Evolutionary conservation across 2,329 filamentous ascomycete species (phyloP), one percentile per base, ranked within the genome.

Genomic region (Fusarium pseudonygamai): DNA sequence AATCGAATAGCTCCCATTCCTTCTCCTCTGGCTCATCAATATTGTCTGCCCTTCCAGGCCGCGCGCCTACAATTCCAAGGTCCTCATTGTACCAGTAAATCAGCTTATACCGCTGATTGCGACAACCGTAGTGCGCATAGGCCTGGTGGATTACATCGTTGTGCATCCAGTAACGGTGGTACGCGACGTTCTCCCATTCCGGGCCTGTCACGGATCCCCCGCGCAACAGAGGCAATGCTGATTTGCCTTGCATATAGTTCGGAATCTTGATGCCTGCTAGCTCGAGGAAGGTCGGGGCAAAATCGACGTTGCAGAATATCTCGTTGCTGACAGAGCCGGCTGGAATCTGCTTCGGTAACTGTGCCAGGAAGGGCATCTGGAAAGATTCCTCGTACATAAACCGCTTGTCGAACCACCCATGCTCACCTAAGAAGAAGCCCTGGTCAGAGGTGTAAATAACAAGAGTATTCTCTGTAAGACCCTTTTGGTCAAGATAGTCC

Each of bases 321-420:
- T 87, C 85, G 60, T 85, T 74, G 67, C 82, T 85, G 0, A 86
- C 78, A 1, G 78, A 79, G 1, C 81, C 0, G 83, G 64, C 3
- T 60, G 47, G 62, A 88, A 49, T 86, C 57, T 81, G 81, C 0
- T 57, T 67, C 0, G 87, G 86, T 52, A 85, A 86, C 0, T 84
- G 82, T 14, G 86, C 80, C 7, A 88, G 74, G 53, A 88, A 87
- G 0, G 87, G 87, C 87, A 89, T 88, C 77, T 88, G 86, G 78
- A 89, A 88, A 20, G 80, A 83, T 76, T 89, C 86, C 69, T 89
- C 87, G 77, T 89, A 89, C 84, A 89, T 88, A 77, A 89, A 88
- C 7, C 87, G 84, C 78, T 89, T 89, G 76, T 88, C 87, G 72
- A 88, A 88, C 87, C 86, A 89, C 60, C 87, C 87, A 67, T 89